These are phyloP conservation scores for Symbiodinium natans DNA, from an alignment of 73 alveolate genomes.

Conservation along the genomic window DNA sequence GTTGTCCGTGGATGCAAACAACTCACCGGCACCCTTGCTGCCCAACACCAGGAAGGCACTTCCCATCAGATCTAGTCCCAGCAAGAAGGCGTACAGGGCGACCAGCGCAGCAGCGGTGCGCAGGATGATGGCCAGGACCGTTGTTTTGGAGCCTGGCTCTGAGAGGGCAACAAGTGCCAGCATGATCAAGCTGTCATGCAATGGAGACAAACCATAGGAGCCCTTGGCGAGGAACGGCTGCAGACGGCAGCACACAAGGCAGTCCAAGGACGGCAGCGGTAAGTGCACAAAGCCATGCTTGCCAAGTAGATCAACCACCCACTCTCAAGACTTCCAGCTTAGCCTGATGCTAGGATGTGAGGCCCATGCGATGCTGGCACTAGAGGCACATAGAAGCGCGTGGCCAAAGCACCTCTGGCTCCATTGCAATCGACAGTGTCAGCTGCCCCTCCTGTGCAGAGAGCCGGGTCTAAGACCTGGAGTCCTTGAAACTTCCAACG, in stretches of 20 bases:
- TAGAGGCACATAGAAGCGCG: too few relatives aligned
- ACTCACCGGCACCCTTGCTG: neutral
- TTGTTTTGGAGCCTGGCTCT: neutral
- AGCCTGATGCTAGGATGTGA: too few relatives aligned
- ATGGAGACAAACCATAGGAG: neutral
- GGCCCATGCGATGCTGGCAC: too few relatives aligned
- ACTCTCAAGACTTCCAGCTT: too few relatives aligned
- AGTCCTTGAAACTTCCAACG: too few relatives aligned
- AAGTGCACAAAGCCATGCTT: too few relatives aligned
- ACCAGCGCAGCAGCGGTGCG: neutral
- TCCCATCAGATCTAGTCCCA: conserved; percentile 10
- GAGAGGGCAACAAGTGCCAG: neutral
- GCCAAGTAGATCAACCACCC: too few relatives aligned
- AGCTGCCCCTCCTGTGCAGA: conserved; percentile 62
- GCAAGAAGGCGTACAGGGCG: neutral
- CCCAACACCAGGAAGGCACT: neutral
- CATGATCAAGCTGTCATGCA: neutral
- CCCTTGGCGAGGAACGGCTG: neutral
- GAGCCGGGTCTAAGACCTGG: too few relatives aligned
- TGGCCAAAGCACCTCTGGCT: conserved; percentile 53
- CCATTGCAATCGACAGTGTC: conserved; percentile 69
- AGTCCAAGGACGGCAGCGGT: too few relatives aligned
- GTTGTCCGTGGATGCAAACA: neutral
- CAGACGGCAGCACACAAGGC: neutral
- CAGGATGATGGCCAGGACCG: neutral